phyloP scores from a whole-genome alignment of 129 eudicot species.

The Pseudognaphalium luteoalbum region DNA sequence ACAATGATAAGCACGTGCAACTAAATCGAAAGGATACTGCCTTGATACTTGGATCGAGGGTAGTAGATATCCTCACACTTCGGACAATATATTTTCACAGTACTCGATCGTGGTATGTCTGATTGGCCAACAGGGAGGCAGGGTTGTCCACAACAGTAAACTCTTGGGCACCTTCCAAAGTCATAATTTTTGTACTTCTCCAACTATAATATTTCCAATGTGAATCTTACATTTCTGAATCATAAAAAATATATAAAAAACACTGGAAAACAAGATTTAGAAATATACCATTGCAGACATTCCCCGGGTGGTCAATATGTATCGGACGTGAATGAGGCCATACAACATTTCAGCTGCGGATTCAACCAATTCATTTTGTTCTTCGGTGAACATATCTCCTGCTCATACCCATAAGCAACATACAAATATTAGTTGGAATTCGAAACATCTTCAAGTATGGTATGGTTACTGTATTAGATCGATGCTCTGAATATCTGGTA shows the following conservation, averaged over 20 bases:
- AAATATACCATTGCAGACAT: constrained; percentile 83
- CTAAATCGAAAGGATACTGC: constrained; percentile 78
- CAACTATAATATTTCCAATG: constrained; percentile 38
- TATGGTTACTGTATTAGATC: neutral
- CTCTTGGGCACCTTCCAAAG: constrained; percentile 97
- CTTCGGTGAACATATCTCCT: constrained; percentile 89
- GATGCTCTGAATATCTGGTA: neutral
- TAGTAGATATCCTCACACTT: constrained; percentile 93
- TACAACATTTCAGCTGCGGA: constrained; percentile 95
- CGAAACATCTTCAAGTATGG: neutral
- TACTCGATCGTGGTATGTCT: constrained; percentile 87
- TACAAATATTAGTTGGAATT: neutral
- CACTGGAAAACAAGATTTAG: neutral
- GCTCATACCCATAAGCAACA: constrained; percentile 24
- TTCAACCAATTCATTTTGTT: constrained; percentile 86
- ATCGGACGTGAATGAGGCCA: constrained; percentile 86
- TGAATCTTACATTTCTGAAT: neutral
- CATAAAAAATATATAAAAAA: neutral
- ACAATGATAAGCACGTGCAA: neutral
- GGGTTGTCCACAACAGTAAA: constrained; percentile 94
- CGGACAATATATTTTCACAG: constrained; percentile 93
- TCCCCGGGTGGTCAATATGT: constrained; percentile 78
- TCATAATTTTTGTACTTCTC: constrained; percentile 95
- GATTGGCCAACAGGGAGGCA: constrained; percentile 99
- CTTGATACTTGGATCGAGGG: constrained; percentile 97